A percentile compares a stretch with the other conserved stretches of the same genome.
These are phyloP conservation scores for Pilaira anomala DNA, from an alignment of 192 early-diverging fungal genomes.

Conservation along the genomic window DNA sequence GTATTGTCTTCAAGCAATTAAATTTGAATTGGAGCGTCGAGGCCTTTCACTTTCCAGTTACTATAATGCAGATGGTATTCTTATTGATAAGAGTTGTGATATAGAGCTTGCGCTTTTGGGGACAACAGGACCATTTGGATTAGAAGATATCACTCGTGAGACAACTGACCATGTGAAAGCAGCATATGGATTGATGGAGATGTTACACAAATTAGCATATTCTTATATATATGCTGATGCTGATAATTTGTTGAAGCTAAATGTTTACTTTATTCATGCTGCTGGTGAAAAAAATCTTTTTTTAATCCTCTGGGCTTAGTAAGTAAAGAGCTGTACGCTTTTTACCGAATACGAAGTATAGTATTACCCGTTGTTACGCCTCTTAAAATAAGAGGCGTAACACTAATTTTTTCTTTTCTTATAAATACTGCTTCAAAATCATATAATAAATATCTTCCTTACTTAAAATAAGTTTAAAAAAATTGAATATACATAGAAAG, in stretches of 20 bases:
- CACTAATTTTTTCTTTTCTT: too few relatives aligned
- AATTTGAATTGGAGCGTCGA: background rate
- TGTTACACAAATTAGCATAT: slow-evolving; percentile 9
- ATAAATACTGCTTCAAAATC: too few relatives aligned
- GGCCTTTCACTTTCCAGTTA: background rate
- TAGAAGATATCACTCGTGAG: slow-evolving; percentile 6
- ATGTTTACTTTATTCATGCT: slow-evolving; percentile 11
- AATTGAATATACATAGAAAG: too few relatives aligned
- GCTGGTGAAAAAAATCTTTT: slow-evolving; percentile 11
- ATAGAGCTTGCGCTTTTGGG: slow-evolving; percentile 4
- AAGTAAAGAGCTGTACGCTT: slow-evolving; percentile 3
- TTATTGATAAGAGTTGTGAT: slow-evolving; percentile 1
- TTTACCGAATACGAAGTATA: background rate
- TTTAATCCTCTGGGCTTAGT: slow-evolving; percentile 5
- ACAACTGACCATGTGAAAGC: slow-evolving; percentile 5
- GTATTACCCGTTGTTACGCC: slow-evolving; percentile 9
- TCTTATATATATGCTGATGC: slow-evolving; percentile 1
- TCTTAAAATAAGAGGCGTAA: too few relatives aligned
- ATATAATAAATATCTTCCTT: too few relatives aligned
- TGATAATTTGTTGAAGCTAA: background rate
- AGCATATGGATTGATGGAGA: slow-evolving; percentile 2
- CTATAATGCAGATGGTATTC: slow-evolving; percentile 9
- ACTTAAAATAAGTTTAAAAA: too few relatives aligned
- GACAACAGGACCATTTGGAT: slow-evolving; percentile 6
- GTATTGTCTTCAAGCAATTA: slow-evolving; percentile 11